phyloP scores from a whole-genome alignment of 1,139 yeast genomes.

The Pichia sp. region DNA sequence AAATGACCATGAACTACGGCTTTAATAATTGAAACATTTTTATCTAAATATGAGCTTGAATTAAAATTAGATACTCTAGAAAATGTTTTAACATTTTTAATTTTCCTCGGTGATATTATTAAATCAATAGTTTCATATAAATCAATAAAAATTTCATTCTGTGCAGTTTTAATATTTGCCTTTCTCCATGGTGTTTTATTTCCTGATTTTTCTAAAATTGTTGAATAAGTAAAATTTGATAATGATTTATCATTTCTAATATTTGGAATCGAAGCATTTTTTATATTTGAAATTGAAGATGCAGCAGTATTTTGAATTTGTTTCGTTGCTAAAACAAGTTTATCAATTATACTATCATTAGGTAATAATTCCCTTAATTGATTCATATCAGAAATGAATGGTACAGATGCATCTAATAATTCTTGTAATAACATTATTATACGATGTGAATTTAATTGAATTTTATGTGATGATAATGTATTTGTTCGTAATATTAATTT shows the following conservation, averaged over 20 bases:
- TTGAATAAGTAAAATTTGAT: slow-evolving; percentile 9
- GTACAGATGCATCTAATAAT: slow-evolving; percentile 72
- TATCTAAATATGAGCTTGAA: neutral
- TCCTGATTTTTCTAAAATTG: slow-evolving; percentile 29
- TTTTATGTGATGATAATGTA: slow-evolving; percentile 50
- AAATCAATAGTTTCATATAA: slow-evolving; percentile 54
- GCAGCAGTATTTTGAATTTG: slow-evolving; percentile 29
- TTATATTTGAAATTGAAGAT: slow-evolving; percentile 22
- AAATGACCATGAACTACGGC: slow-evolving; percentile 65
- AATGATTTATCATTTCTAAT: neutral
- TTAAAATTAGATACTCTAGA: neutral
- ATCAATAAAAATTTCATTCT: slow-evolving; percentile 80
- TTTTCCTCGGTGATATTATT: slow-evolving; percentile 30
- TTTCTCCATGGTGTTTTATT: slow-evolving; percentile 65
- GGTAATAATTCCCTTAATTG: slow-evolving; percentile 67
- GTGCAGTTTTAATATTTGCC: slow-evolving; percentile 55
- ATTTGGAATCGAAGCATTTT: slow-evolving; percentile 18
- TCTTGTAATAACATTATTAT: slow-evolving; percentile 56
- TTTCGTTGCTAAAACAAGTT: slow-evolving; percentile 35
- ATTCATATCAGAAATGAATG: slow-evolving; percentile 68
- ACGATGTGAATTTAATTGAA: slow-evolving; percentile 62
- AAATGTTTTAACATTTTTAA: neutral
- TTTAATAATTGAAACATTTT: slow-evolving; percentile 1
- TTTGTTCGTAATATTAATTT: slow-evolving; percentile 50
- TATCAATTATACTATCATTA: slow-evolving; percentile 35